A percentile compares a stretch with the other conserved stretches of the same genome.
Conservation (phyloP, 768 basidiomycete species). For the Boletus patriciae region DNA sequence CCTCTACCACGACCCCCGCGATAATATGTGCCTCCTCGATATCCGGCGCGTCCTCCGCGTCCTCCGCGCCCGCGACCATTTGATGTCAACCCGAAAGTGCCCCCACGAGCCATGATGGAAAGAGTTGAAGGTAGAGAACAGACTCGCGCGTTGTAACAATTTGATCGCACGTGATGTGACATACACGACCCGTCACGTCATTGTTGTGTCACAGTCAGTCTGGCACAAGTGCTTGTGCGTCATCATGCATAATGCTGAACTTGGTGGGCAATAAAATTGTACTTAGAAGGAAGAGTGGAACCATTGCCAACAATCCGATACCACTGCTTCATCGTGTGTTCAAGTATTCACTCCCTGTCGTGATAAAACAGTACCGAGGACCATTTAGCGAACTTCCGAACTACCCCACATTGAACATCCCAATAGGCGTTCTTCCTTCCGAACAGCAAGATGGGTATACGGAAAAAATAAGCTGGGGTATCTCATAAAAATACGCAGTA, state of each 20-base stretch:
- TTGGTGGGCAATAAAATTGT: not conserved
- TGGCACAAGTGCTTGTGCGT: too few species aligned
- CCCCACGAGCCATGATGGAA: constrained; percentile 44
- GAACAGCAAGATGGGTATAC: constrained; percentile 1
- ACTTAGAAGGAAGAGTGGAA: not conserved
- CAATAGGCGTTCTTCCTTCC: not conserved
- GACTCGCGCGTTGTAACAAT: constrained; percentile 4
- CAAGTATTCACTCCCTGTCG: not conserved
- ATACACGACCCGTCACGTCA: constrained; percentile 25
- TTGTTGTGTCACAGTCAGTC: constrained; percentile 8
- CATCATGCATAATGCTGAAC: too few species aligned
- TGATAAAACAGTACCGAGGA: not conserved
- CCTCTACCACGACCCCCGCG: constrained; percentile 55
- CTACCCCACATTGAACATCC: too few species aligned
- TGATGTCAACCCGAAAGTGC: constrained; percentile 56
- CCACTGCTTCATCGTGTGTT: not conserved
- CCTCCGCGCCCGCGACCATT: constrained; percentile 41
- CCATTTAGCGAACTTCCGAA: not conserved
- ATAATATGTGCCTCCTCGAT: constrained; percentile 34
- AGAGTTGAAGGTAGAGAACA: not conserved
- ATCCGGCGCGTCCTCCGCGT: constrained; percentile 39
- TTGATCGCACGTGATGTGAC: constrained; percentile 26
- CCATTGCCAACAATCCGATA: not conserved
- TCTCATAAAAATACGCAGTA: constrained; percentile 21
- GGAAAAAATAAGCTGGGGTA: constrained; percentile 24